Conservation (phyloP, 83 land plant genomes). For the Larix sibirica region DNA sequence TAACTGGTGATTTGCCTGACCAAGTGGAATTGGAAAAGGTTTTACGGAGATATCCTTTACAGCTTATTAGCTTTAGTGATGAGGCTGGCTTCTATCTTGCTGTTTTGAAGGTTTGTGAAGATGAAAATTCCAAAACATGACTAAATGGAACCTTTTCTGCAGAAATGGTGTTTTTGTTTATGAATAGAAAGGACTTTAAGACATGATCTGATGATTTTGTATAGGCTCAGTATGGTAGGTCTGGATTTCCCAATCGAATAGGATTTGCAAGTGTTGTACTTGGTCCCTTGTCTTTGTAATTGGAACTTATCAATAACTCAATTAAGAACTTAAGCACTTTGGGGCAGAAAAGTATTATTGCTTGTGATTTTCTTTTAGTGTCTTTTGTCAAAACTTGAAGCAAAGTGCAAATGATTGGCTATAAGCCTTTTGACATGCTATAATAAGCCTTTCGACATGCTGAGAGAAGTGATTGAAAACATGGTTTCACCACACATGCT, state of each 20-base stretch:
- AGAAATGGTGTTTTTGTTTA: neutral
- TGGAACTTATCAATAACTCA: neutral
- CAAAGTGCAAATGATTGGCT: neutral
- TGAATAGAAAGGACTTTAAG: too few relatives aligned
- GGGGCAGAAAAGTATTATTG: neutral
- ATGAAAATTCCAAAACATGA: neutral
- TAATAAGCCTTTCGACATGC: neutral
- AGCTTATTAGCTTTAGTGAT: conserved; percentile 38
- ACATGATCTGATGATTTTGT: neutral
- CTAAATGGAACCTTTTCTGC: neutral
- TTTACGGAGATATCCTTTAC: conserved; percentile 40
- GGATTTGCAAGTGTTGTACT: conserved; percentile 5
- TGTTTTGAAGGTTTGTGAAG: conserved; percentile 22
- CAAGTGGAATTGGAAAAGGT: conserved; percentile 29
- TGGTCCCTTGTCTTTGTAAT: neutral
- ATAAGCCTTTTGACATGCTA: neutral
- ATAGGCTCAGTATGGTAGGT: neutral
- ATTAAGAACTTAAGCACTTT: neutral
- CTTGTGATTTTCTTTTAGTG: neutral
- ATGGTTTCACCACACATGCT: neutral
- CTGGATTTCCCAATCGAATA: neutral
- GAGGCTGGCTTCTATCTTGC: conserved; percentile 57
- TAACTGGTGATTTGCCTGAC: conserved; percentile 47
- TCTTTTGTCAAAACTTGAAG: neutral
- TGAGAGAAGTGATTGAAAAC: neutral